Evolutionary conservation across 2,329 filamentous ascomycete genomes (phyloP).

Genomic region (Lachnellula hyalina): DNA sequence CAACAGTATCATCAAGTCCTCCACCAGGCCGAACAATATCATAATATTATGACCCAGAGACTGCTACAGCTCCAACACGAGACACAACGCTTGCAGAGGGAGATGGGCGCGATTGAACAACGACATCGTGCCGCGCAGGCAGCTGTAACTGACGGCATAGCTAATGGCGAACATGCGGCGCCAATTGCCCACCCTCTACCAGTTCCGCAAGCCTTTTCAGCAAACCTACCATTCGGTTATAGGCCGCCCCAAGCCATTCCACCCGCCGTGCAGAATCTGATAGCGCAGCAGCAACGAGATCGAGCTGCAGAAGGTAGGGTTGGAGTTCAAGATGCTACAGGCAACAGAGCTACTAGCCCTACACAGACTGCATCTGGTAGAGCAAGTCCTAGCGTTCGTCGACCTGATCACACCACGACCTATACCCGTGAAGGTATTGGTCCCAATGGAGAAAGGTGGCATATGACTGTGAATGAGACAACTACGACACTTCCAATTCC

Average conservation of each 20-base stretch:
- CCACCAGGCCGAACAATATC: constrained; percentile 17
- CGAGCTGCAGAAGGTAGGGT: constrained; percentile 22
- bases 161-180: constrained; percentile 8
- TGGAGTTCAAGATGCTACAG: constrained; percentile 18
- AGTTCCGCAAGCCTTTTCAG: constrained; percentile 13
- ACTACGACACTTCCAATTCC: constrained; percentile 22
- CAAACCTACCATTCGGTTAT: constrained; percentile 7
- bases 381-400: constrained; percentile 27
- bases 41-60: constrained; percentile 35
- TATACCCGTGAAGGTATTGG: constrained; percentile 45
- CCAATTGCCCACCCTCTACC: background rate
- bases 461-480: constrained; percentile 46
- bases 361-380: constrained; percentile 24
- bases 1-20: constrained; percentile 21
- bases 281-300: constrained; percentile 26
- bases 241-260: constrained; percentile 13
- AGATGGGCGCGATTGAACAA: constrained; percentile 26
- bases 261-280: constrained; percentile 18
- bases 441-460: constrained; percentile 48
- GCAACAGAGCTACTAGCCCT: constrained; percentile 13
- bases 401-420: constrained; percentile 36
- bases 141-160: constrained; percentile 1
- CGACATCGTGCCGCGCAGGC: constrained; percentile 12
- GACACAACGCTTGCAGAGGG: constrained; percentile 37
- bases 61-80: constrained; percentile 45